Percentiles rank a stretch among this genome's conserved stretches.
Evolutionary conservation across 768 basidiomycete species (phyloP).

Genomic region (Rubroboletus satanas): DNA sequence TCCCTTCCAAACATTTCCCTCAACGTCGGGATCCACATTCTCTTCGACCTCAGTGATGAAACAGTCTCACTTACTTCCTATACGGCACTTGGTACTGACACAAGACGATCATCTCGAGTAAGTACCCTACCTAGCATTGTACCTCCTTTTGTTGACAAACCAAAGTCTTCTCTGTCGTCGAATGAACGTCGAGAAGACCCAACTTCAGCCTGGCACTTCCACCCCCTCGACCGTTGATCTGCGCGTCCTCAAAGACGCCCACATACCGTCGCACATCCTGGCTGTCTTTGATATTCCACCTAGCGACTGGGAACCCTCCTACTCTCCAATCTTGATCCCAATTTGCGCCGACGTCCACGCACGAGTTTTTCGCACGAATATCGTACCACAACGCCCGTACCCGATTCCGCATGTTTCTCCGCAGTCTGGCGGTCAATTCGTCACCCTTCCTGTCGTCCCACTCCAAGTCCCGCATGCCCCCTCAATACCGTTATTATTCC

Average conservation of each 20-base stretch:
- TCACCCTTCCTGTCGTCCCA: slow-evolving; percentile 52
- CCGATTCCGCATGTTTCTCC: slow-evolving; percentile 29
- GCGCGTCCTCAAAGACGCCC: slow-evolving; percentile 41
- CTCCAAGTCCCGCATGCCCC: slow-evolving; percentile 48
- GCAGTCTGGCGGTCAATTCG: slow-evolving; percentile 24
- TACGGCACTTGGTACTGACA: slow-evolving; percentile 13
- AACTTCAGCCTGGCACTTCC: slow-evolving; percentile 20
- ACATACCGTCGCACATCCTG: slow-evolving; percentile 56
- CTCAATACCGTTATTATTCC: slow-evolving; percentile 54
- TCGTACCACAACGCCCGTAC: slow-evolving; percentile 31
- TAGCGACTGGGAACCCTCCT: slow-evolving; percentile 27
- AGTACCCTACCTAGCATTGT: background rate
- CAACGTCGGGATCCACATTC: slow-evolving; percentile 15
- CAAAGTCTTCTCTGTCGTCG: slow-evolving; percentile 30
- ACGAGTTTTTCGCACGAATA: slow-evolving; percentile 34
- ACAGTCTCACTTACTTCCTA: slow-evolving; percentile 25
- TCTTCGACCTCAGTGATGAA: slow-evolving; percentile 14
- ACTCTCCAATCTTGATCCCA: slow-evolving; percentile 47
- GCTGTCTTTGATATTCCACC: slow-evolving; percentile 39
- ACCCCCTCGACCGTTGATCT: slow-evolving; percentile 48
- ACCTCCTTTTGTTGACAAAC: slow-evolving; percentile 5
- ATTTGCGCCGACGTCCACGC: slow-evolving; percentile 48
- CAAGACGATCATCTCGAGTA: slow-evolving; percentile 31
- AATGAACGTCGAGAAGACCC: slow-evolving; percentile 32
- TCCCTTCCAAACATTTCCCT: slow-evolving; percentile 12